These are phyloP conservation scores for Amauroascus verrucosus DNA, from an alignment of 2,329 filamentous ascomycete genomes.

Conservation along the genomic window DNA sequence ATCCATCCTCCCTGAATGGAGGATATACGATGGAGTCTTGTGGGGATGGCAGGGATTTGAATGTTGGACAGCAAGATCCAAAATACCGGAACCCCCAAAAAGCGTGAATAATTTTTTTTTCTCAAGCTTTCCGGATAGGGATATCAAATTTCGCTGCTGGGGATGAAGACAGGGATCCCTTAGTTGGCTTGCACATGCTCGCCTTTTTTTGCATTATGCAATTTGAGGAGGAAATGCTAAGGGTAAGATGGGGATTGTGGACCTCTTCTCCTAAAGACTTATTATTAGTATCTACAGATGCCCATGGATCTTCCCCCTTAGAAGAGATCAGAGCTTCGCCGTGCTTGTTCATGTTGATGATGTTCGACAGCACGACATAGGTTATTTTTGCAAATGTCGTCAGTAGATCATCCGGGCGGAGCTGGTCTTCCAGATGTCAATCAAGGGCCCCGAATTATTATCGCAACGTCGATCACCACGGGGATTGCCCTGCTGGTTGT, in stretches of 20 bases:
- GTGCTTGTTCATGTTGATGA: not conserved
- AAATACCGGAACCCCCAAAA: too few species aligned
- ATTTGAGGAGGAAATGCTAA: too few species aligned
- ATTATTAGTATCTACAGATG: not conserved
- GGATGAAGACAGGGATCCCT: too few species aligned
- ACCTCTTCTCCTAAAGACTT: not conserved
- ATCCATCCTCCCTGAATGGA: too few species aligned
- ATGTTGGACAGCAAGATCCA: too few species aligned
- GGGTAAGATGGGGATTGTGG: not conserved
- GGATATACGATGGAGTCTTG: too few species aligned
- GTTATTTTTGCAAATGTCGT: not conserved
- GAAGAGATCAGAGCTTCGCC: not conserved
- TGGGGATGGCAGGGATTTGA: too few species aligned
- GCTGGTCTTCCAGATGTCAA: not conserved
- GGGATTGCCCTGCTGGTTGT: not conserved
- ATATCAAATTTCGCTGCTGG: too few species aligned
- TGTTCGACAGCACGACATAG: not conserved
- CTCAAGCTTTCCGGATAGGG: too few species aligned
- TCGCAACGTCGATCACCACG: not conserved
- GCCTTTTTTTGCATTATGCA: too few species aligned
- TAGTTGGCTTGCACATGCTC: too few species aligned
- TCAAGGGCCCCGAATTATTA: not conserved
- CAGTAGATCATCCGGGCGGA: not conserved
- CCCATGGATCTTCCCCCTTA: not conserved
- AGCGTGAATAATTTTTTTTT: too few species aligned